These are phyloP conservation scores for Pholiota molesta DNA, from an alignment of 768 basidiomycete genomes.

Conservation along the genomic window DNA sequence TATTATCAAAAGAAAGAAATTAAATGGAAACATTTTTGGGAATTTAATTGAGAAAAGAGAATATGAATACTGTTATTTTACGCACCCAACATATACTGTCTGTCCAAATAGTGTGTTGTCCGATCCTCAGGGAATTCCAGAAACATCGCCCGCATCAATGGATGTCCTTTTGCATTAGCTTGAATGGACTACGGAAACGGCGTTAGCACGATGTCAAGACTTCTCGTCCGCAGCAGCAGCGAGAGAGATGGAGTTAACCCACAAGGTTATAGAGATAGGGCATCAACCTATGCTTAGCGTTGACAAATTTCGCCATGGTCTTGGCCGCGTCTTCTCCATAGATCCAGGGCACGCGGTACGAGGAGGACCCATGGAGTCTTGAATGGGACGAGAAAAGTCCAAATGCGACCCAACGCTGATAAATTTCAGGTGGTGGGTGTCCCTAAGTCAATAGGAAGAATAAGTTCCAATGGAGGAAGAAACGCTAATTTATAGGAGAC, in stretches of 20 bases:
- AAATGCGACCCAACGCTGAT: constrained; percentile 78
- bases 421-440: constrained; percentile 67
- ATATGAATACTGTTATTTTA: neutral
- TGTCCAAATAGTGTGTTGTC: constrained; percentile 61
- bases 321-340: constrained; percentile 72
- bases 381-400: constrained; percentile 79
- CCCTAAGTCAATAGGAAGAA: constrained; percentile 40
- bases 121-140: constrained; percentile 62
- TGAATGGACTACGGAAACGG: constrained; percentile 45
- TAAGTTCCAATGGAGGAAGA: neutral
- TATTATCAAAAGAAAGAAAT: too few relatives aligned
- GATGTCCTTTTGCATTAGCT: constrained; percentile 54
- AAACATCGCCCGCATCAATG: constrained; percentile 68
- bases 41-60: neutral
- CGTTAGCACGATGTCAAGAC: neutral
- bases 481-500: constrained; percentile 27
- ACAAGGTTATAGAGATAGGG: constrained; percentile 69
- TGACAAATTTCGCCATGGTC: constrained; percentile 62
- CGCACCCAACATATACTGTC: constrained; percentile 55
- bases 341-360: constrained; percentile 79
- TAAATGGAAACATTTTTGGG: neutral
- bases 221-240: constrained; percentile 17
- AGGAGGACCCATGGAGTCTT: constrained; percentile 70
- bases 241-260: constrained; percentile 17
- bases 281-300: constrained; percentile 72